phyloP scores from a whole-genome alignment of 176 grass and related monocot genomes.

The Lolium rigidum region DNA sequence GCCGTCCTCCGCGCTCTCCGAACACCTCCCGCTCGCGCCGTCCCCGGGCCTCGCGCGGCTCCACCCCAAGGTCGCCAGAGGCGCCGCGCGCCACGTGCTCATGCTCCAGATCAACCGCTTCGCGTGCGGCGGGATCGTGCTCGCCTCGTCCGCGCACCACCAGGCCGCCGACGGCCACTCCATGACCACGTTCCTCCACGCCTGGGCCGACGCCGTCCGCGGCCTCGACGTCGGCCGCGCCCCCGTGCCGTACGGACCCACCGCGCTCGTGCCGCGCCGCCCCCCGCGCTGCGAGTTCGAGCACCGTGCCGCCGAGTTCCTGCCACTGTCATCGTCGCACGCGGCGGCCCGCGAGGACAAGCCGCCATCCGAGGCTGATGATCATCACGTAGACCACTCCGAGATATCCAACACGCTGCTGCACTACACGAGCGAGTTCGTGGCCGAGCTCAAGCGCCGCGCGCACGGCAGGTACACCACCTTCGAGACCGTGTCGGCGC shows the following conservation, averaged over 20 bases:
- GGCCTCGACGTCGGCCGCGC: not conserved
- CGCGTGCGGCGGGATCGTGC: constrained; percentile 51
- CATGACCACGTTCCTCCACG: constrained; percentile 53
- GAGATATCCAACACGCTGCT: constrained; percentile 53
- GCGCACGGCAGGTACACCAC: constrained; percentile 48
- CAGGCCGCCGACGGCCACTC: constrained; percentile 58
- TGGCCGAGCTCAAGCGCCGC: constrained; percentile 40
- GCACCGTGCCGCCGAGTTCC: constrained; percentile 59
- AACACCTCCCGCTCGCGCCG: constrained; percentile 50
- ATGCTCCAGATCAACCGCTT: constrained; percentile 64
- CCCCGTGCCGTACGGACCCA: constrained; percentile 27
- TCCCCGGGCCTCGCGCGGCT: constrained; percentile 34
- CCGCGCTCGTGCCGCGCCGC: constrained; percentile 33
- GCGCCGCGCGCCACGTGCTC: not conserved
- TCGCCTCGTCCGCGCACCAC: constrained; percentile 53
- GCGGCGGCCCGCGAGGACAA: too few species aligned
- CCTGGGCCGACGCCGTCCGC: constrained; percentile 49
- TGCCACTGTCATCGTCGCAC: not conserved
- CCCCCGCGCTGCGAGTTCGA: constrained; percentile 55
- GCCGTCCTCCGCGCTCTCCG: constrained; percentile 26
- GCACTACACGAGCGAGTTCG: constrained; percentile 44
- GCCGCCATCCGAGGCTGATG: not conserved
- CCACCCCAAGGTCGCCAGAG: constrained; percentile 2
- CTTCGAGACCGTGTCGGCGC: constrained; percentile 58
- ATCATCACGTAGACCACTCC: not conserved